These are phyloP conservation scores for Irpex rosettiformis DNA, from an alignment of 1,284 basidiomycete species.

Conservation along the genomic window DNA sequence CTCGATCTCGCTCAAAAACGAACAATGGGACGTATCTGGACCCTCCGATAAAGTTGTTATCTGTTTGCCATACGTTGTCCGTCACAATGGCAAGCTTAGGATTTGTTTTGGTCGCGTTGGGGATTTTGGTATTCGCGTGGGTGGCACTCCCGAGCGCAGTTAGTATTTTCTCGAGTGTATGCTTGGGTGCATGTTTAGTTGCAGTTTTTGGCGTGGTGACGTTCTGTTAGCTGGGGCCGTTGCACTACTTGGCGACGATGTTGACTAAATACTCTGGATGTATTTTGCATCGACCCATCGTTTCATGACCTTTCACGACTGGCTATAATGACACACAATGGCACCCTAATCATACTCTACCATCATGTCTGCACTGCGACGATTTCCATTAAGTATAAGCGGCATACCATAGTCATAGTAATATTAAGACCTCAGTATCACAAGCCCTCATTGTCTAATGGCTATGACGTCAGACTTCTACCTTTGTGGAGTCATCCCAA, in stretches of 20 bases:
- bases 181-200: conserved; percentile 35
- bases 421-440: neutral
- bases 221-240: neutral
- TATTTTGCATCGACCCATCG: no score
- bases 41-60: conserved; percentile 43
- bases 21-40: conserved; percentile 5
- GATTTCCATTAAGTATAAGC: neutral
- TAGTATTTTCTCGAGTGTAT: conserved; percentile 39
- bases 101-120: conserved; percentile 46
- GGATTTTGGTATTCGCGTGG: conserved; percentile 52
- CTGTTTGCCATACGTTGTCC: conserved; percentile 46
- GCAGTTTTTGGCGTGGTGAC: conserved; percentile 14
- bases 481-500: conserved; percentile 5
- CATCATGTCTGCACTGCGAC: neutral
- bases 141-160: conserved; percentile 39
- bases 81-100: conserved; percentile 46
- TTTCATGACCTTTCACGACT: neutral
- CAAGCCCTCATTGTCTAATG: conserved; percentile 71
- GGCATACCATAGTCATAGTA: no score
- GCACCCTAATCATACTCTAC: neutral
- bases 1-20: conserved; percentile 24
- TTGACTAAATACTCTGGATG: no score
- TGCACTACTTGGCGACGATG: no score
- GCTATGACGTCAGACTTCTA: conserved; percentile 80
- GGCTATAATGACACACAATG: neutral